These are phyloP conservation scores for Xylaria sp. DNA, from an alignment of 2,329 filamentous ascomycete genomes.

Conservation along the genomic window DNA sequence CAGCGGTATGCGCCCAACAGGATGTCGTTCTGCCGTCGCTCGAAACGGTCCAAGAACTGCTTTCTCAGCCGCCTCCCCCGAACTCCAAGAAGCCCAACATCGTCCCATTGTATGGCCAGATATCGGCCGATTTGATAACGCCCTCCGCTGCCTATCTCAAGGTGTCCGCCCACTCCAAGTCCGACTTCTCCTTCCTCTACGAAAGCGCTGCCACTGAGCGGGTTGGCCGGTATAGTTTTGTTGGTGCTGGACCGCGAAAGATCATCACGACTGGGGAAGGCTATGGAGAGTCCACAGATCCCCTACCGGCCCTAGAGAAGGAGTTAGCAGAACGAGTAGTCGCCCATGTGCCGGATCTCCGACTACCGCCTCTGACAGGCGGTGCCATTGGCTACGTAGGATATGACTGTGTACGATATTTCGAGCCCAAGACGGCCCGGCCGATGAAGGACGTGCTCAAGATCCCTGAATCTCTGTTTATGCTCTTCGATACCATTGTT, in stretches of 20 bases:
- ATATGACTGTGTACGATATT: conserved; percentile 97
- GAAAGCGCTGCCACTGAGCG: conserved; percentile 94
- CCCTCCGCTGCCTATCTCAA: conserved; percentile 96
- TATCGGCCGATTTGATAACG: conserved; percentile 90
- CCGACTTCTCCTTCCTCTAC: conserved; percentile 89
- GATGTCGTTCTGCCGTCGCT: conserved; percentile 52
- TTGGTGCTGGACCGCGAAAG: conserved; percentile 81
- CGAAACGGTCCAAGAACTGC: conserved; percentile 52
- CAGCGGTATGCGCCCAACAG: conserved; percentile 34
- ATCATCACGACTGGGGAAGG: conserved; percentile 86
- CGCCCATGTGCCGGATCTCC: conserved; percentile 80
- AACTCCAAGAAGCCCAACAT: conserved; percentile 65
- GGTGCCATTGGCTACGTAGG: conserved; percentile 96
- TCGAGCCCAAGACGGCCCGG: conserved; percentile 93
- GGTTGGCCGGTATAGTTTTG: conserved; percentile 93
- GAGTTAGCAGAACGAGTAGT: conserved; percentile 82
- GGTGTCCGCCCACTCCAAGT: conserved; percentile 74
- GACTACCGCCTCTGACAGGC: conserved; percentile 83
- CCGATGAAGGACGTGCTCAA: conserved; percentile 85
- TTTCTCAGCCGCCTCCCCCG: conserved; percentile 44
- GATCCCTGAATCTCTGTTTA: conserved; percentile 94
- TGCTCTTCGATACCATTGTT: conserved; percentile 94
- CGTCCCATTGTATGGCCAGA: conserved; percentile 81
- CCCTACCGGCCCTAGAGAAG: conserved; percentile 78
- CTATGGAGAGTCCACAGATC: conserved; percentile 83